A percentile compares a stretch with the other conserved stretches of the same genome.
Evolutionary conservation across 1,284 basidiomycete genomes (phyloP).

Genomic region (Lignosus rhinocerotis): DNA sequence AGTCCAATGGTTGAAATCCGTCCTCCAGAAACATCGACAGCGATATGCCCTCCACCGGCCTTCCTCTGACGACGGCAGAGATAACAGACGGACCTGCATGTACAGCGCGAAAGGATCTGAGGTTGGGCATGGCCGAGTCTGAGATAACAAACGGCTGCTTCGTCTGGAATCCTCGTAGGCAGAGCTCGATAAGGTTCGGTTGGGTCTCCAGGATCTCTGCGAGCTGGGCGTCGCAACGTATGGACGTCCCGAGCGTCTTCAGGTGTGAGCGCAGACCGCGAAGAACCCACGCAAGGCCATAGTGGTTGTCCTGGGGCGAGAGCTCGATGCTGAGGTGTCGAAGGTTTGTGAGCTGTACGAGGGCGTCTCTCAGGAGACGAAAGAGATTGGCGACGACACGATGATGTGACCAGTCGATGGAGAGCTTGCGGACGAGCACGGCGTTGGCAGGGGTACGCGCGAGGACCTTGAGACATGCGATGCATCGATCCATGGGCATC

Average conservation of each 20-base stretch:
- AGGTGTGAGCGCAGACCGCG: conserved; percentile 42
- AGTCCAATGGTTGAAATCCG: conserved; percentile 41
- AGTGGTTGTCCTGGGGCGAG: conserved; percentile 35
- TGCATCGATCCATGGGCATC: conserved; percentile 32
- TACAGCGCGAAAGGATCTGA: conserved; percentile 53
- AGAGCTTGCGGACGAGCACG: conserved; percentile 44
- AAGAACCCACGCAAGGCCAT: conserved; percentile 48
- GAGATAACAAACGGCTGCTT: conserved; percentile 40
- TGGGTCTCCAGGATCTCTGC: conserved; percentile 56
- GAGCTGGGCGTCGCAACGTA: conserved; percentile 48
- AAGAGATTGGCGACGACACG: conserved; percentile 44
- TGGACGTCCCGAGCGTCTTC: conserved; percentile 49
- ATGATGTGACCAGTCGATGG: conserved; percentile 41
- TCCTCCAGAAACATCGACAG: conserved; percentile 51
- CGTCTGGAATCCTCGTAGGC: conserved; percentile 47
- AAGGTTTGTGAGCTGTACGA: conserved; percentile 42
- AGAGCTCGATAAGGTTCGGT: conserved; percentile 48
- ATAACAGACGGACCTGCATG: conserved; percentile 49
- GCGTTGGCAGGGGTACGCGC: conserved; percentile 36
- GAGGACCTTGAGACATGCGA: conserved; percentile 44
- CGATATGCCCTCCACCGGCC: conserved; percentile 53
- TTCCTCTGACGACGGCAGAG: conserved; percentile 44
- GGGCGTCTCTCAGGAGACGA: conserved; percentile 44
- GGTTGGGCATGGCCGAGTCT: conserved; percentile 45
- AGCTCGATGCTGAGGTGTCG: conserved; percentile 50